Base-by-base conservation (phyloP, 179 eudicot species). In the Silene coronaria region DNA sequence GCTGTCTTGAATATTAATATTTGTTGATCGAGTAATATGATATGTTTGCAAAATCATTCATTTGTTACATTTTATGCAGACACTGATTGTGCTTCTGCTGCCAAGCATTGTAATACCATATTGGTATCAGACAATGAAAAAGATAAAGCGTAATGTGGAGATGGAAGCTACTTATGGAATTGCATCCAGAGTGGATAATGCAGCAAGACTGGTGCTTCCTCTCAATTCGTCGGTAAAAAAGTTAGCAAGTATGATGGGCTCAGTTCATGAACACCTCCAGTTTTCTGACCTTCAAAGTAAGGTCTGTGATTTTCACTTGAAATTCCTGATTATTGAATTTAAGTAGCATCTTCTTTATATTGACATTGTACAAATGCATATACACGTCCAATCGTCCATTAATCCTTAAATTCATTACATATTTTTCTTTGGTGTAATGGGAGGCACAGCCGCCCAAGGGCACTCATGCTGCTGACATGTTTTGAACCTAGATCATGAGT, bases 41-140 rank as follows among this genome's bases (percentile, higher is more conserved):
- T 69, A 30, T 23, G 24, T 24, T 69, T 69, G 58, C 58, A 69
- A 17, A 14, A 17, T 51, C 34, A 5, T 4, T 71, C 66, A n/a
- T 51, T 14, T 70, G 32, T 70, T 22, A 51, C 48, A 13, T 28
- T 62, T 17, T 34, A 24, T 82, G 76, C 86, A 90, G 94, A 82
- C 82, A 45, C 0, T 86, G 53, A 61, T 51, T 28, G 80, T 86
- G 73, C 67, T 88, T 62, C 34, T 81, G 71, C 46, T 85, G 24
- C 85, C 89, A 3, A 62, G 83, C 71, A 72, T 82, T 26, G 45
- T 85, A 55, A 63, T 86, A 51, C 84, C 89, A 7, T 80, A 80
- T 62, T 86, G 88, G 89, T 72, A 81, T 23, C 67, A 59, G 5
- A 85, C 67, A 58, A 78, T 73, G 45, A 78, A 77, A 74, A 63